Conservation (phyloP, 208 protist genomes). For the Leptomonas seymouri region DNA sequence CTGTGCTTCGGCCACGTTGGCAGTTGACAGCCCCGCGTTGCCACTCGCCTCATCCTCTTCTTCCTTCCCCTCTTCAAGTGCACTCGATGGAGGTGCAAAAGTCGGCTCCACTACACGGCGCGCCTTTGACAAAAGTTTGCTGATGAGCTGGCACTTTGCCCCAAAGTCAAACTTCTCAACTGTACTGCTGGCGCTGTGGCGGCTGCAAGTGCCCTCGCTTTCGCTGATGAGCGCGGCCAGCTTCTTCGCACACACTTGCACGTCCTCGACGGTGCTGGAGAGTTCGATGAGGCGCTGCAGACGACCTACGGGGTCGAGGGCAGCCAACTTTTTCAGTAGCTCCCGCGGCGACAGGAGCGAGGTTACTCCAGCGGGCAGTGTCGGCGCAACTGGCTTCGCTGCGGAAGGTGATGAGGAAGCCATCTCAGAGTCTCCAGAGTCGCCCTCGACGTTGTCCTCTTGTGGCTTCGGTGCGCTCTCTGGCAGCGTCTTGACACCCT, state of each 20-base stretch:
- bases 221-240: conserved; percentile 25
- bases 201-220: conserved; percentile 12
- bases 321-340: conserved; percentile 56
- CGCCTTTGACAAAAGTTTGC: conserved; percentile 83
- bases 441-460: not conserved
- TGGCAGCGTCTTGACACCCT: conserved; percentile 24
- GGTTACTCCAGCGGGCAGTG: conserved; percentile 26
- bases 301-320: conserved; percentile 61
- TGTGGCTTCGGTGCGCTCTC: conserved; percentile 1
- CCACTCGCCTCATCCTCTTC: not conserved
- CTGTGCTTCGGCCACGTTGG: not conserved
- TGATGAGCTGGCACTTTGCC: conserved; percentile 65
- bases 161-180: conserved; percentile 46
- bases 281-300: conserved; percentile 81
- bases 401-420: not conserved
- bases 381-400: not conserved
- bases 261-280: conserved; percentile 38
- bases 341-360: conserved; percentile 68
- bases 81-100: conserved; percentile 1
- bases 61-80: not conserved
- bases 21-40: not conserved
- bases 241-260: conserved; percentile 50
- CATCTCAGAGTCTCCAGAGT: not conserved
- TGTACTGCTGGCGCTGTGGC: not conserved
- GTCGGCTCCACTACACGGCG: conserved; percentile 48